Evolutionary conservation across 1,139 yeast species (phyloP), one percentile per base, ranked within the genome.

Genomic region (Blastobotrys serpentis): DNA sequence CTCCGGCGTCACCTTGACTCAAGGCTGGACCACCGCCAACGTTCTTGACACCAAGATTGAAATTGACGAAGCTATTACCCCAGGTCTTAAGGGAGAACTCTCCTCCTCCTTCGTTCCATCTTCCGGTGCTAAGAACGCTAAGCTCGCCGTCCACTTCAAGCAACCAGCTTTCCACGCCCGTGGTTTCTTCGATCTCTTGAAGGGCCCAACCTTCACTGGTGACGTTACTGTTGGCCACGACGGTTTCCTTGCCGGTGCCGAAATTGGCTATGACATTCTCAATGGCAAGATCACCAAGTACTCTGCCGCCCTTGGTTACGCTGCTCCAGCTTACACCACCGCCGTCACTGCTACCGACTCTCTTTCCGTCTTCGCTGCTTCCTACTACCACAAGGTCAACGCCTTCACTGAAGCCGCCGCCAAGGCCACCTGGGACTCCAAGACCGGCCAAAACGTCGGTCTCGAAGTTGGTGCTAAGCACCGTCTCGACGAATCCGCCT

Each of bases 11-110:
- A 83, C 97, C 60, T 76, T 92, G 67, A 88, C 96, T 62, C 98
- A 92, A 77, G 96, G 96, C 66, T 90, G 98, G 97, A 84, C 89
- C 77, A 87, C 95, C 63, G 85, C 95, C 71, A 92, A 92, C 73
- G 79, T 86, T 59, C 77, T 92, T 69, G 86, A 82, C 78, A 87
- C 98, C 75, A 90, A 88, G 81, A 79, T 92, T 63, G 98, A 90
- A 77, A 79, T 92, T 67, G 80, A 84, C 56, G 95, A 90, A 72
- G 86, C 89, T 63, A 81, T 90, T 73, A 86, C 96, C 57, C 96
- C 96, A 63, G 98, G 98, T 63, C 81, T 92, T 65, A 90, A 89
- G 78, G 86, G 95, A 61, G 97, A 90, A 74, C 77, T 92, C 68
- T 82, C 85, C 69, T 87, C 98, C 60, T 77, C 89, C 44, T 86